Conservation (phyloP, 179 eudicot genomes). For the Silene coronaria region DNA sequence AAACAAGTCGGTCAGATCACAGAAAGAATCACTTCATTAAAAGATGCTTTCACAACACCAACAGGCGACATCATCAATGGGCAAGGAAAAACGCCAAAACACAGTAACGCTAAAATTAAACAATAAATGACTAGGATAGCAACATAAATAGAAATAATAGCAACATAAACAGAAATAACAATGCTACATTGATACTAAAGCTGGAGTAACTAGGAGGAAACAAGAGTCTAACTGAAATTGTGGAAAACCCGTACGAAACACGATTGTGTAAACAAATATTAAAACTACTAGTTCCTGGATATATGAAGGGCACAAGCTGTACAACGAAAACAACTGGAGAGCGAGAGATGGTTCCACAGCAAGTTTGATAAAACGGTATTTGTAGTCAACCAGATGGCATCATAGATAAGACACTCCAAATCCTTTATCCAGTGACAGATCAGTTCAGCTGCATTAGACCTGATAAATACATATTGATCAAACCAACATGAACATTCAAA, state of each 20-base stretch:
- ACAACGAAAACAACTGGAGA: conserved; percentile 22
- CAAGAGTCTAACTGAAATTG: not conserved
- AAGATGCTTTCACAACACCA: too few relatives aligned
- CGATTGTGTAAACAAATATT: not conserved
- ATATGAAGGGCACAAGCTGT: conserved; percentile 18
- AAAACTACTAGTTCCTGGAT: conserved; percentile 17
- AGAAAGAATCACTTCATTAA: too few relatives aligned
- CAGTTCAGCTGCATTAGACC: conserved; percentile 16
- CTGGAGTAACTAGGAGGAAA: conserved; percentile 12
- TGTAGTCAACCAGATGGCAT: not conserved
- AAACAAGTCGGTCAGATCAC: too few relatives aligned
- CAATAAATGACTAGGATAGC: not conserved
- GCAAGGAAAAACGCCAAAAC: not conserved
- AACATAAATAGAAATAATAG: not conserved
- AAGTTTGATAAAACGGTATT: not conserved
- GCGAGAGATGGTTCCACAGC: conserved; percentile 22
- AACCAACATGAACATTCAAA: not conserved
- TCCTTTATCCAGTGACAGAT: conserved; percentile 17
- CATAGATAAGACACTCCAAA: conserved; percentile 9
- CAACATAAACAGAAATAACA: not conserved
- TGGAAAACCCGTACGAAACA: not conserved
- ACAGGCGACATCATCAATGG: too few relatives aligned
- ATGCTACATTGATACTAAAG: conserved; percentile 14
- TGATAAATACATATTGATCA: not conserved
- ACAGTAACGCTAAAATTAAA: not conserved